Base-by-base conservation (phyloP, 2,329 filamentous ascomycete genomes). In the Cladophialophora carrionii region DNA sequence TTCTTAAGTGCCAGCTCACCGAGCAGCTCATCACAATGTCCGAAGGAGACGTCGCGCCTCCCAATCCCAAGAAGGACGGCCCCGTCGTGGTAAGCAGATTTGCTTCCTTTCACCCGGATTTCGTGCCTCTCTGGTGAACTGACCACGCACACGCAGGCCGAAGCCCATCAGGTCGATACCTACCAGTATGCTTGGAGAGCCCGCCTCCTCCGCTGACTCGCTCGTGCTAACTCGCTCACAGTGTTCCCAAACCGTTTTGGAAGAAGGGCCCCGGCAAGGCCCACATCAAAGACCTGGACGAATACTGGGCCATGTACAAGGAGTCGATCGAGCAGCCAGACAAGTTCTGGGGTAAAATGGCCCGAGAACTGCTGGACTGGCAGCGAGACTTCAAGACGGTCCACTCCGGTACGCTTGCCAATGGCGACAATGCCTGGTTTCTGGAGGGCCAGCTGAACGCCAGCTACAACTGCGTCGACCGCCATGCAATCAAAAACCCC, bases 391-490 rank as follows among this genome's bases (percentile, higher is more conserved):
- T 99, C 80, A 82, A 96, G 78, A 98, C 93, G 12, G 92, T 96
- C 60, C 87, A 87, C 77, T 86, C 84, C 65, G 95, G 95, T 67
- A 88, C 87, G 32, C 86, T 99, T 63, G 78, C 78, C 60, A 83
- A 90, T 68, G 95, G 95, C 72, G 93, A 99, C 81, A 89, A 85
- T 75, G 90, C 92, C 69, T 99, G 95, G 94, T 99, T 98, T 76
- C 80, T 93, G 67, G 95, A 97, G 82, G 95, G 95, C 71, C 87
- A 89, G 73, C 84, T 99, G 75, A 99, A 99, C 75, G 95, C 95
- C 69, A 95, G 91, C 31, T 98, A 92, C 87, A 99, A 99, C 83
- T 96, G 92, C 75, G 89, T 99, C 70, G 95, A 99, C 76, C 91
- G 95, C 68, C 94, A 98, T 79, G 95, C 95, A n/a, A 86, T 96